Conservation (phyloP, 1,284 basidiomycete species). For the Trametes versicolor region DNA sequence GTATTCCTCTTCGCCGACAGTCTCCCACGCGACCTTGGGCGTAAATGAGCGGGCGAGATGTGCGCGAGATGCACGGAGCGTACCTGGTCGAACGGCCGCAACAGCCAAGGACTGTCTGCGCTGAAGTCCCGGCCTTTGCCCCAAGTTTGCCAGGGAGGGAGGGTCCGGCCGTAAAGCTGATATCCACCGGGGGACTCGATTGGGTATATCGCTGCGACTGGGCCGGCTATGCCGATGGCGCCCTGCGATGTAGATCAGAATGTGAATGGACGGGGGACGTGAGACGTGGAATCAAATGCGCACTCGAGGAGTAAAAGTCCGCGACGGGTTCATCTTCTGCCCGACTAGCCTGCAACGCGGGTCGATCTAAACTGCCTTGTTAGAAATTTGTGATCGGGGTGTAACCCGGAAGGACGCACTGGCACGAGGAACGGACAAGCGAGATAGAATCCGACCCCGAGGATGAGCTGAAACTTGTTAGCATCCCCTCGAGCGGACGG, state of each 20-base stretch:
- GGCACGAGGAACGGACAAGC: conserved; percentile 70
- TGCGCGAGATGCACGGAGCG: too few relatives aligned
- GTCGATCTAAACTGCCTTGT: conserved; percentile 55
- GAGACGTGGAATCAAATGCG: conserved; percentile 25
- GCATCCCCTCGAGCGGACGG: too few relatives aligned
- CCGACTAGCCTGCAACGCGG: conserved; percentile 67
- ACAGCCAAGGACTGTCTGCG: conserved; percentile 64
- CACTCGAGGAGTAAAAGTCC: conserved; percentile 68
- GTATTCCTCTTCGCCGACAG: conserved; percentile 57
- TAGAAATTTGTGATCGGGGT: neutral
- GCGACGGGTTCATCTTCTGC: conserved; percentile 74
- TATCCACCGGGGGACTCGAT: conserved; percentile 74
- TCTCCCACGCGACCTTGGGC: conserved; percentile 56
- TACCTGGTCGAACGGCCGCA: conserved; percentile 71
- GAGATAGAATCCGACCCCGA: conserved; percentile 71
- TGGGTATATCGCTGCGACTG: conserved; percentile 72
- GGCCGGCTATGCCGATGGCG: conserved; percentile 70
- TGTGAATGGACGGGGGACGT: neutral
- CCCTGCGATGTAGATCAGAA: conserved; percentile 51
- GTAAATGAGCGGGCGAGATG: neutral
- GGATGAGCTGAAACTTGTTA: conserved; percentile 54
- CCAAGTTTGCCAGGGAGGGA: conserved; percentile 72
- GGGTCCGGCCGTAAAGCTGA: conserved; percentile 66
- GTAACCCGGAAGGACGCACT: conserved; percentile 44
- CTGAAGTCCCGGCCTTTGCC: conserved; percentile 60